Percentiles rank a stretch among this genome's conserved stretches.
Evolutionary conservation across 768 basidiomycete species (phyloP).

Genomic region (Mrakia frigida): DNA sequence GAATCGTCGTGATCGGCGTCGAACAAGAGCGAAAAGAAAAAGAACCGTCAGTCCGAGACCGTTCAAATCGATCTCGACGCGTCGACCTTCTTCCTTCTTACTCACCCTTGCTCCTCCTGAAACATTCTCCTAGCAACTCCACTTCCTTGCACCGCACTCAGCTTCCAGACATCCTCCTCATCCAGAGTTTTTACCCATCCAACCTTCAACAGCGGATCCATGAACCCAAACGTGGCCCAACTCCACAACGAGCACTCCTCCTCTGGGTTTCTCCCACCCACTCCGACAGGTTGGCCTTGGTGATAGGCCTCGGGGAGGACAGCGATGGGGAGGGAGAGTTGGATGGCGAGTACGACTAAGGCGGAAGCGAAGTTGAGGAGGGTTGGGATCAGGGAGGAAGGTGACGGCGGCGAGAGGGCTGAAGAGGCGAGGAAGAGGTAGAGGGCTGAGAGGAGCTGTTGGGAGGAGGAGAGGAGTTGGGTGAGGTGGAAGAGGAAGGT

Average conservation of each 20-base stretch:
- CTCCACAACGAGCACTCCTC: constrained; percentile 2
- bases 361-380: not conserved
- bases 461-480: not conserved
- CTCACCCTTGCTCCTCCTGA: not conserved
- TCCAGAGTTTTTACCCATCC: constrained; percentile 22
- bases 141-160: not conserved
- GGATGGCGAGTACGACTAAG: not conserved
- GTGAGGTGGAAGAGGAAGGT: constrained; percentile 1
- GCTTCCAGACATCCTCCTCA: constrained; percentile 24
- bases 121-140: not conserved
- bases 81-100: too few species aligned
- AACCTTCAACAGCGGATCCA: constrained; percentile 15
- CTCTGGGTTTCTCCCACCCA: constrained; percentile 15
- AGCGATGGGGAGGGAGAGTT: constrained; percentile 8
- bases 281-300: not conserved
- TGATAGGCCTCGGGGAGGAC: not conserved
- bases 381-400: not conserved
- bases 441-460: not conserved
- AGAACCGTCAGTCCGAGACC: too few species aligned
- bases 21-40: not conserved
- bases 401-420: not conserved
- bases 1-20: too few species aligned
- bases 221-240: not conserved
- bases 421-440: not conserved
- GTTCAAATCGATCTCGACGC: too few species aligned